phyloP scores from a whole-genome alignment of 2,329 filamentous ascomycete genomes.

The Simplicillium aogashimaense region DNA sequence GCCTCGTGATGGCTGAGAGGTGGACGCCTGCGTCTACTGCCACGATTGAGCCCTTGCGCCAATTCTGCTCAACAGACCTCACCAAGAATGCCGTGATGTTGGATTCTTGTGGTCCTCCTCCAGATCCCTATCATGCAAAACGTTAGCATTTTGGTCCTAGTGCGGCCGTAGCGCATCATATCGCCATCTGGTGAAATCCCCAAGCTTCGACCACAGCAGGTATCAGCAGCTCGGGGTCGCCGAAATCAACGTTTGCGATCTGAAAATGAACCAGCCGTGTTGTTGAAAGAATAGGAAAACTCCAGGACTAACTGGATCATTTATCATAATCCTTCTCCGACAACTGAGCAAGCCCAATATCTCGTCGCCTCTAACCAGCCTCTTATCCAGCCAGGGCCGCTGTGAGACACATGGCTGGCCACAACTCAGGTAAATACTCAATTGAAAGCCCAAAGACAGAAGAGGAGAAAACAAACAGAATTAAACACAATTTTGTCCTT shows the following conservation, averaged over 20 bases:
- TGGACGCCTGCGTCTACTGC: conserved; percentile 94
- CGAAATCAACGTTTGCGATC: background rate
- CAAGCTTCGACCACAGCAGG: background rate
- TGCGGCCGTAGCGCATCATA: background rate
- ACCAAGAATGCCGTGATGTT: conserved; percentile 86
- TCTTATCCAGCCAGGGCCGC: background rate
- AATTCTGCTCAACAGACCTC: conserved; percentile 67
- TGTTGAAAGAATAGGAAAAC: too few relatives aligned
- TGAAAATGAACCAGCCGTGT: too few relatives aligned
- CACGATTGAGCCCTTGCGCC: conserved; percentile 73
- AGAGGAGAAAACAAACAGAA: background rate
- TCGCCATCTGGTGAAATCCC: too few relatives aligned
- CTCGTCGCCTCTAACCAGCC: too few relatives aligned
- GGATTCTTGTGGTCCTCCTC: conserved; percentile 82
- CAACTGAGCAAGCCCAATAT: too few relatives aligned
- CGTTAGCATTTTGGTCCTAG: conserved; percentile 14
- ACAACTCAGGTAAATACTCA: background rate
- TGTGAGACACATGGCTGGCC: background rate
- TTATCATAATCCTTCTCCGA: too few relatives aligned
- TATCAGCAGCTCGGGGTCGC: background rate
- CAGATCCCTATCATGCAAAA: conserved; percentile 55
- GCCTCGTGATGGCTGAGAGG: conserved; percentile 71
- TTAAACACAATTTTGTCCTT: conserved; percentile 25
- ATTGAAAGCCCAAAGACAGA: background rate
- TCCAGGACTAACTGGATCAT: too few relatives aligned